Conservation (phyloP, 257 asterid genomes). For the Scutellaria baicalensis region DNA sequence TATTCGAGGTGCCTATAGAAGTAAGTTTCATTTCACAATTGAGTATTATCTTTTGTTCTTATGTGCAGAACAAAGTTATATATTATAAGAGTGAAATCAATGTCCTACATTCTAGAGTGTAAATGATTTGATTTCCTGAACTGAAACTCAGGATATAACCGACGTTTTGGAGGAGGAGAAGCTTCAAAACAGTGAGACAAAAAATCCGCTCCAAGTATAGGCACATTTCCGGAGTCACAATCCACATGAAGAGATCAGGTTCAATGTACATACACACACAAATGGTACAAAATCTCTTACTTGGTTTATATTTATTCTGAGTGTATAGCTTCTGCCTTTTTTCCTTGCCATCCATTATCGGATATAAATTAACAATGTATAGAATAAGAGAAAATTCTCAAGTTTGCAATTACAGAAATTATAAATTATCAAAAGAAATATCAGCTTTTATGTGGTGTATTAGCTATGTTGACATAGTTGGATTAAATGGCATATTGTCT, state of each 20-base stretch:
- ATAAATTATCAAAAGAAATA: background rate
- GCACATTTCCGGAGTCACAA: conserved; percentile 2
- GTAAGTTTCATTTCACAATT: conserved; percentile 31
- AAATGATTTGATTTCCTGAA: background rate
- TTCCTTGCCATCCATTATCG: background rate
- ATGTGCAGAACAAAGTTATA: background rate
- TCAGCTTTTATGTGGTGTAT: conserved; percentile 17
- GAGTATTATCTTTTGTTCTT: background rate
- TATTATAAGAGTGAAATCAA: background rate
- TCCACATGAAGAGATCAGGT: conserved; percentile 5
- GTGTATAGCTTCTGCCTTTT: conserved; percentile 18
- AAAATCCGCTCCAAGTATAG: conserved; percentile 22
- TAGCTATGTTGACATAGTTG: conserved; percentile 17
- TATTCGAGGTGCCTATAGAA: conserved; percentile 52
- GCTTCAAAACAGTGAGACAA: conserved; percentile 26
- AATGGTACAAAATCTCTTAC: conserved; percentile 6
- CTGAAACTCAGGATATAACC: conserved; percentile 34
- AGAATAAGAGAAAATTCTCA: conserved; percentile 15
- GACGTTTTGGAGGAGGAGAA: conserved; percentile 26
- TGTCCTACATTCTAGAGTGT: background rate
- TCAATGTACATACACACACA: conserved; percentile 42
- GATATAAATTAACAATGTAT: background rate
- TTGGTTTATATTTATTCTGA: conserved; percentile 16
- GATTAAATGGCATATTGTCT: conserved; percentile 12
- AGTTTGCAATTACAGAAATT: background rate